These are phyloP conservation scores for Plasmodium ovale DNA, from an alignment of 169 alveolate species.

Conservation along the genomic window DNA sequence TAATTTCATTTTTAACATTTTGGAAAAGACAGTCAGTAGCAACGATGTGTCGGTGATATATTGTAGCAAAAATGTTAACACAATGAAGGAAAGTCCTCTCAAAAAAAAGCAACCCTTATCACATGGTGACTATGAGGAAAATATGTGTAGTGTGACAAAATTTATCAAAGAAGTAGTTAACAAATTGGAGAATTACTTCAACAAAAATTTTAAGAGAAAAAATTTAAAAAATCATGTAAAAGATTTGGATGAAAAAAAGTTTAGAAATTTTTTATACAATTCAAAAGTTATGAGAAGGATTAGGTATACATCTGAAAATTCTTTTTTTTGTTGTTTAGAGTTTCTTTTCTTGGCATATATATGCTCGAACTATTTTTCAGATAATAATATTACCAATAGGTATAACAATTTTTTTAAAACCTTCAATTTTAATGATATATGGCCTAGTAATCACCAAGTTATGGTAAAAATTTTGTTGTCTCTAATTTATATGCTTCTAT, in stretches of 20 bases:
- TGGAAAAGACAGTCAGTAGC: conserved; percentile 27
- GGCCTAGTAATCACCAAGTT: conserved; percentile 54
- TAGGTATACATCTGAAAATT: conserved; percentile 15
- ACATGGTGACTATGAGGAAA: neutral
- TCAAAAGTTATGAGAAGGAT: conserved; percentile 16
- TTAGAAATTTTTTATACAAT: conserved; percentile 34
- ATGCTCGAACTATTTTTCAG: conserved; percentile 66
- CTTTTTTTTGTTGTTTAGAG: conserved; percentile 31
- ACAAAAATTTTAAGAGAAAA: conserved; percentile 6
- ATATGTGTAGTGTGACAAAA: conserved; percentile 10
- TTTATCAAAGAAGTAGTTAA: conserved; percentile 61
- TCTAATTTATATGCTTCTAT: conserved; percentile 38
- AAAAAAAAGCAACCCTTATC: neutral
- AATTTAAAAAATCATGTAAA: conserved; percentile 32
- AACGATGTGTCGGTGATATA: conserved; percentile 20
- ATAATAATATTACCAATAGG: conserved; percentile 31
- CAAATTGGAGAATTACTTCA: conserved; percentile 28
- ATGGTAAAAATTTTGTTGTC: conserved; percentile 44
- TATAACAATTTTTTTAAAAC: conserved; percentile 31
- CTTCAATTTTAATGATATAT: conserved; percentile 47
- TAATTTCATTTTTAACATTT: conserved; percentile 43
- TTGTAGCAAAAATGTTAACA: conserved; percentile 1
- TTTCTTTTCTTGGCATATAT: conserved; percentile 49
- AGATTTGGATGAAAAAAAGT: conserved; percentile 16
- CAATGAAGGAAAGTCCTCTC: neutral